Base-by-base conservation (phyloP, 1,284 basidiomycete species). In the Sparassis latifolia region DNA sequence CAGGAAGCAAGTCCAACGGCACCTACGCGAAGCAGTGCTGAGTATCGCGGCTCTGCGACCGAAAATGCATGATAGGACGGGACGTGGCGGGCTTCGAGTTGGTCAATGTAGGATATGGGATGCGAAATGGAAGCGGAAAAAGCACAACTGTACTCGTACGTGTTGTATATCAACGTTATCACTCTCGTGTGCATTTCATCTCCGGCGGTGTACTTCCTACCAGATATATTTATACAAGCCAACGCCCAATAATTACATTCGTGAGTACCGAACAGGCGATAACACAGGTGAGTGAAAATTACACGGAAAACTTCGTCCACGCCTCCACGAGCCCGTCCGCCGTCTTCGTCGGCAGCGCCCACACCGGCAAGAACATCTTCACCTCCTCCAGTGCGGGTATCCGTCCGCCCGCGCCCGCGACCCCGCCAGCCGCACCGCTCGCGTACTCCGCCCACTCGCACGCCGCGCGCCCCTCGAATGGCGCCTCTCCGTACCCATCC, bases 331-430 rank as follows among this genome's bases (percentile, higher is more conserved):
- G 63, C 3, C 80, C 85, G 57, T 79, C 76, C 3, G 68, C 65
- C 53, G 64, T 56, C 66, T 86, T 87, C n/a, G 77, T 75, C 37
- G 78, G 76, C 33, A 74, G 70, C 27, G 78, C 80, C 87, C 87
- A 89, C 50, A 76, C 68, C 5, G 86, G 87, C 53, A 88, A 63
- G 63, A 83, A 86, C 33, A 63, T 62, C n/a, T 84, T 63, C 37
- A 80, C 74, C 62, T 89, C 86, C 62, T 89, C 84, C 33, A 82
- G 69, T 12, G 85, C 85, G 1, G 86, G 86, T n/a, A 89, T 82
- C 66, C 72, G 71, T 43, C 69, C 72, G 32, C 45, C 44, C 28
- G 50, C 42, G 10, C 41, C 10, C 20, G 20, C 7, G 10, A 47
- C 44, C 4, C 68, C 66, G 12, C 79, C 80, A 6, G 77, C 67